Base-by-base conservation (phyloP, 192 early-diverging fungal genomes). In the Umbelopsis isabellina region DNA sequence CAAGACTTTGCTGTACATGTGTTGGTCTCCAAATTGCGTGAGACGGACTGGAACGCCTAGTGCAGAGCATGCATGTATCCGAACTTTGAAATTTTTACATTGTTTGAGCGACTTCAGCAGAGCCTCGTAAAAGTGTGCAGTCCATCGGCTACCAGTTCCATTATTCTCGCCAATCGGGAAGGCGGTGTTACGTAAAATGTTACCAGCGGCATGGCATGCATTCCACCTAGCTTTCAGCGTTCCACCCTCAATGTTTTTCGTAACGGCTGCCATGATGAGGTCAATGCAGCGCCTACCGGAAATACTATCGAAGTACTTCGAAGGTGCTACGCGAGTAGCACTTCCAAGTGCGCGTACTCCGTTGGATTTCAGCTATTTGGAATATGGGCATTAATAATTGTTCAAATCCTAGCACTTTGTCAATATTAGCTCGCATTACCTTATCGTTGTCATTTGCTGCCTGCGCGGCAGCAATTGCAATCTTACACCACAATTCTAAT, bases 81-180 rank as follows among this genome's bases (percentile, higher is more conserved):
- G 80, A 22, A 94, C 92, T 75, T 94, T 94, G 67, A 88, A 94
- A 75, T 94, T 94, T 61, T 86, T 86, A 50, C 86, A 87, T 12
- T 78, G 72, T 12, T 69, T 73, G 9, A 90, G 69, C 2, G 85
- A 87, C 16, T 78, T 75, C 4, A 76, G 50, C 47, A 94, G 81
- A 3, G 88, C 74, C 20, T 75, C 74, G 69, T 86, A 90, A 15
- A 94, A 71, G 25, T 48, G 35, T 0, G 45, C 22, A 16, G 87
- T 88, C 80, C 86, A 90, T 12, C 73, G 79, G 23, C 76, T 74
- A 45, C 77, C 61, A 2, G 72, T 65, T 1, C 68, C 74, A n/a
- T 80, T 76, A 27, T 73, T 25, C 47, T 72, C 72, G 21, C 80
- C 83, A n/a, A 91, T 81, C 18, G 89, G 91, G 66, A 90, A 84